These are phyloP conservation scores for Polychytrium aggregatum DNA, from an alignment of 192 early-diverging fungal genomes.

Conservation along the genomic window DNA sequence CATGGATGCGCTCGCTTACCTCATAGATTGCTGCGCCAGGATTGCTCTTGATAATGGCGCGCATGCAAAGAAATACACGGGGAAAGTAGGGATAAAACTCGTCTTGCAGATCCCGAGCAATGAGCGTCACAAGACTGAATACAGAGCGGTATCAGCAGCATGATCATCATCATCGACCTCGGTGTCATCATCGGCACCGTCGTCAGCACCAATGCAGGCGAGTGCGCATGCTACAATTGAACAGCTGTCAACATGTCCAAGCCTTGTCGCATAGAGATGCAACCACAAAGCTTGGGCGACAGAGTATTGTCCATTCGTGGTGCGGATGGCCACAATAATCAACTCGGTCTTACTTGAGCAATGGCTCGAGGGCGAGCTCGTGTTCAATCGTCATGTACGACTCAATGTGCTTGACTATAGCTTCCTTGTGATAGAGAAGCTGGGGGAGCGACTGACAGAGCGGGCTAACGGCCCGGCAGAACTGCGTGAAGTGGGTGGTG, in stretches of 20 bases:
- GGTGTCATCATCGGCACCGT: too few relatives aligned
- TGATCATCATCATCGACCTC: too few relatives aligned
- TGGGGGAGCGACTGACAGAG: conserved; percentile 68
- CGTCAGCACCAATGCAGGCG: too few relatives aligned
- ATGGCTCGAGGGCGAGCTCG: conserved; percentile 61
- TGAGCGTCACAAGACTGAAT: conserved; percentile 56
- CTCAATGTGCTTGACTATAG: conserved; percentile 55
- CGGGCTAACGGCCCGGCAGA: conserved; percentile 52
- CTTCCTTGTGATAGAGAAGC: conserved; percentile 80
- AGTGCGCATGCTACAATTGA: conserved; percentile 1
- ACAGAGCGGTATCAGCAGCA: too few relatives aligned
- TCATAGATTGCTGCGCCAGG: too few relatives aligned
- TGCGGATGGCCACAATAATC: background rate
- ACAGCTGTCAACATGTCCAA: too few relatives aligned
- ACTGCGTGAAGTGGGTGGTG: conserved; percentile 66
- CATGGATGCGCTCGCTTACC: too few relatives aligned
- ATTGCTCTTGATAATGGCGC: too few relatives aligned
- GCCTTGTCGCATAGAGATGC: too few relatives aligned
- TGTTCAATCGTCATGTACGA: conserved; percentile 50
- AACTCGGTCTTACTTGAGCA: conserved; percentile 57
- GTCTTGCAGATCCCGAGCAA: conserved; percentile 85
- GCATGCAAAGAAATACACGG: conserved; percentile 49
- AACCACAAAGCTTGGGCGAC: background rate
- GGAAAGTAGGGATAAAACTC: conserved; percentile 76
- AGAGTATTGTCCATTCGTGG: background rate